phyloP scores from a whole-genome alignment of 2,329 filamentous ascomycete genomes.

The Colletotrichum tamarilloi region DNA sequence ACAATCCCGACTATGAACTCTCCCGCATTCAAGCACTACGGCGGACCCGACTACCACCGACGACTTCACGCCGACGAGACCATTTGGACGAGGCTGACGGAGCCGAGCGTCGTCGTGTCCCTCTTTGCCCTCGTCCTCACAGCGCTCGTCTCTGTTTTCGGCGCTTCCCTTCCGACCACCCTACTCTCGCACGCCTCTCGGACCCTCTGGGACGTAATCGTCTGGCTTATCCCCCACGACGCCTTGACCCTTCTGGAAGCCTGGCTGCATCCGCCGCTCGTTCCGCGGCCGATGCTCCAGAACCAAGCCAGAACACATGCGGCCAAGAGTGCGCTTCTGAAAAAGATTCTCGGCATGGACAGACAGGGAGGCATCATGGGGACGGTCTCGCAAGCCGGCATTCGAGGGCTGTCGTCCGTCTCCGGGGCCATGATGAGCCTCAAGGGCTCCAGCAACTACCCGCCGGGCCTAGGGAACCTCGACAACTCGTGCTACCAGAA shows the following conservation, averaged over 20 bases:
- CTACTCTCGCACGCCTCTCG: conserved; percentile 45
- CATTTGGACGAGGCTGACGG: conserved; percentile 46
- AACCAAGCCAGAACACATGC: conserved; percentile 56
- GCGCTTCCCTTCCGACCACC: conserved; percentile 45
- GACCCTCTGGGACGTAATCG: conserved; percentile 70
- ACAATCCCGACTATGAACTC: conserved; percentile 32
- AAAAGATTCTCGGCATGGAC: conserved; percentile 71
- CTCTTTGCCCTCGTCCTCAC: conserved; percentile 46
- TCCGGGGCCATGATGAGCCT: conserved; percentile 55
- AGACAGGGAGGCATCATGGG: conserved; percentile 63
- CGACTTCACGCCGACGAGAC: conserved; percentile 15
- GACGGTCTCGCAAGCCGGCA: conserved; percentile 68
- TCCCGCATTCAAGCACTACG: conserved; percentile 27
- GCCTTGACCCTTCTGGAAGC: conserved; percentile 68
- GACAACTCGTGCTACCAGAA: conserved; percentile 99
- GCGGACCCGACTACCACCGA: conserved; percentile 32
- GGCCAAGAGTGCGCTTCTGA: conserved; percentile 74
- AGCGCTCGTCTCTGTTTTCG: conserved; percentile 48
- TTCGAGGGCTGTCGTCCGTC: conserved; percentile 64
- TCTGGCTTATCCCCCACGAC: conserved; percentile 66
- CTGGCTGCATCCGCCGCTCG: conserved; percentile 62
- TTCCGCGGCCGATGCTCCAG: conserved; percentile 51
- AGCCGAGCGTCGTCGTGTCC: conserved; percentile 50
- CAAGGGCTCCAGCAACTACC: conserved; percentile 57
- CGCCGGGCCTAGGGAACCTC: conserved; percentile 84